A percentile compares a stretch with the other conserved stretches of the same genome.
Evolutionary conservation across 169 alveolate genomes (phyloP).

Genomic region (Plasmodium vivax): DNA sequence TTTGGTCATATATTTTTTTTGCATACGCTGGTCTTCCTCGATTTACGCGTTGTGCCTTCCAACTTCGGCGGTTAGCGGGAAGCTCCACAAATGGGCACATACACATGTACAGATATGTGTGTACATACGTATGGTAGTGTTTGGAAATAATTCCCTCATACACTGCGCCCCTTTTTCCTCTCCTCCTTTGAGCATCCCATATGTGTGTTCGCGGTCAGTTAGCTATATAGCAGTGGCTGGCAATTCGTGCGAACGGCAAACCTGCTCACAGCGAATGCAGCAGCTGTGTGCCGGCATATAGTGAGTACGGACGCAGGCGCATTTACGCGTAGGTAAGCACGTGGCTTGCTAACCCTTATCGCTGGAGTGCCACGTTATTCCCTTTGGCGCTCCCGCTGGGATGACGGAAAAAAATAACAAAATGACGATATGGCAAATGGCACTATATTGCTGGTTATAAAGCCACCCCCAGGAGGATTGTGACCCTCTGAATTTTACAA

Average conservation of each 20-base stretch:
- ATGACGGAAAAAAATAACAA: not conserved
- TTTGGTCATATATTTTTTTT: not conserved
- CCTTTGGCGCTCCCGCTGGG: not conserved
- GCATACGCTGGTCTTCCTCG: not conserved
- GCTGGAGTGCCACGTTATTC: not conserved
- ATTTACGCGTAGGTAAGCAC: not conserved
- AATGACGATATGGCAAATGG: not conserved
- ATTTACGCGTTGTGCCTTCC: not conserved
- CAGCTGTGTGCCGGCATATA: not conserved
- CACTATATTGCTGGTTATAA: not conserved
- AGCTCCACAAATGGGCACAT: not conserved
- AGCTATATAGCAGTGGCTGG: not conserved
- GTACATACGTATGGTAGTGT: not conserved
- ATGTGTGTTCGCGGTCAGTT: not conserved
- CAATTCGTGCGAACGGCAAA: not conserved
- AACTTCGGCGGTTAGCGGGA: not conserved
- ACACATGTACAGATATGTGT: not conserved
- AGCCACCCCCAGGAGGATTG: not conserved
- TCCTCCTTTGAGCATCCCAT: not conserved
- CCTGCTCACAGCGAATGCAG: not conserved
- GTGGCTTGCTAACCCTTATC: not conserved
- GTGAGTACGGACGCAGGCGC: not conserved
- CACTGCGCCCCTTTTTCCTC: not conserved
- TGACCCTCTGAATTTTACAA: not conserved
- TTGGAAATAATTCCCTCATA: not conserved